Evolutionary conservation across 2,329 filamentous ascomycete species (phyloP).

Genomic region (Neopestalotiopsis sp.): DNA sequence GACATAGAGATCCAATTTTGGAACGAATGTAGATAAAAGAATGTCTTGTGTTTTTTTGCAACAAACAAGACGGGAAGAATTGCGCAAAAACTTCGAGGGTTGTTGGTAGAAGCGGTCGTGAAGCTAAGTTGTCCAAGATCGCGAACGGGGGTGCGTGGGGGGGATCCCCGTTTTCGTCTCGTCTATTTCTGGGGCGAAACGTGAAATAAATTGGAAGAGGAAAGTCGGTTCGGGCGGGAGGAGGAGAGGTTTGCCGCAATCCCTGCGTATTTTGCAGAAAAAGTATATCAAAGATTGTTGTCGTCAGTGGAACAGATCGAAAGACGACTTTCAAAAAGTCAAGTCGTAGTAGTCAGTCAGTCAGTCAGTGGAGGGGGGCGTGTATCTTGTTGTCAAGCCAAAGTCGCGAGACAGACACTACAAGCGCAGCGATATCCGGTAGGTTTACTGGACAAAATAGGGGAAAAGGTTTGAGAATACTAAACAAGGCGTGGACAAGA

Average conservation of each 20-base stretch:
- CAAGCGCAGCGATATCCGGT: background rate
- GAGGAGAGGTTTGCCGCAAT: background rate
- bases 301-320: background rate
- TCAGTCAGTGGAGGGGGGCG: background rate
- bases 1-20: slow-evolving; percentile 6
- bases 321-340: background rate
- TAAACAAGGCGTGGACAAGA: slow-evolving; percentile 1
- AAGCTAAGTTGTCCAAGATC: background rate
- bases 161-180: slow-evolving; percentile 1
- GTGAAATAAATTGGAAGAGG: background rate
- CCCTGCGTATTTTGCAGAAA: background rate
- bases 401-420: slow-evolving; percentile 8
- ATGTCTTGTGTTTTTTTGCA: background rate
- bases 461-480: background rate
- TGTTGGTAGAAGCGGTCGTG: background rate
- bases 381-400: background rate
- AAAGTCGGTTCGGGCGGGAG: slow-evolving; percentile 2
- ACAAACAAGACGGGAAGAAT: background rate
- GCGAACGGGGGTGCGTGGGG: background rate
- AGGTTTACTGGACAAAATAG: background rate
- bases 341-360: background rate
- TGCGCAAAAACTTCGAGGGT: background rate
- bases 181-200: slow-evolving; percentile 4
- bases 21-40: background rate
- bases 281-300: slow-evolving; percentile 2